Evolutionary conservation across 768 basidiomycete species (phyloP).

Genomic region (Suillus ampliporus): DNA sequence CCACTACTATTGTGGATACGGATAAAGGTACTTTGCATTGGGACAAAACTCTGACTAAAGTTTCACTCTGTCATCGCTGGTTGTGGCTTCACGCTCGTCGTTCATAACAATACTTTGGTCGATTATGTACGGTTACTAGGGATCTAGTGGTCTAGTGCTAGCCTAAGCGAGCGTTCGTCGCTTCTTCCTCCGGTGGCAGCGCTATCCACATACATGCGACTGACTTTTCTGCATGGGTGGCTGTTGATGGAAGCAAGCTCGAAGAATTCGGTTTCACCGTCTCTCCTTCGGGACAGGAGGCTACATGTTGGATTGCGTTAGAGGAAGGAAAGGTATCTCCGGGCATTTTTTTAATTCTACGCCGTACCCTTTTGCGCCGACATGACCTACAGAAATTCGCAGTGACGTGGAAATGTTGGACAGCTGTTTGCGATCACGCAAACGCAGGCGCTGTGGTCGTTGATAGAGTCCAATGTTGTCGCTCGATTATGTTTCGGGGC

Average conservation of each 20-base stretch:
- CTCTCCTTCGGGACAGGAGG: conserved; percentile 12
- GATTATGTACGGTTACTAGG: too few relatives aligned
- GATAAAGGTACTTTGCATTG: neutral
- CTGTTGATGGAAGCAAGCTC: conserved; percentile 20
- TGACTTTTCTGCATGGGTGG: conserved; percentile 17
- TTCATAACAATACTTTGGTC: neutral
- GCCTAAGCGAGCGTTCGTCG: too few relatives aligned
- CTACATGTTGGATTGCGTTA: conserved; percentile 24
- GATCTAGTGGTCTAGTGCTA: too few relatives aligned
- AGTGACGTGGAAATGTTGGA: too few relatives aligned
- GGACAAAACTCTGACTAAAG: neutral
- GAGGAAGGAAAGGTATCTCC: conserved; percentile 25
- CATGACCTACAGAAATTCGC: too few relatives aligned
- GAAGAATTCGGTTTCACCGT: conserved; percentile 13
- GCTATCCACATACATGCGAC: conserved; percentile 14
- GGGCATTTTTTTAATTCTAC: too few relatives aligned
- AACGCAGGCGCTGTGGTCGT: too few relatives aligned
- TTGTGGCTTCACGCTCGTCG: neutral
- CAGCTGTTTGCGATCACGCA: too few relatives aligned
- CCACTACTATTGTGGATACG: neutral
- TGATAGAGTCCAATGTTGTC: neutral
- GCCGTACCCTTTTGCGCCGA: neutral
- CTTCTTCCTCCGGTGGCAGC: neutral
- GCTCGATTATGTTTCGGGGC: neutral
- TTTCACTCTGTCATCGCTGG: neutral